Evolutionary conservation across 208 protist species (phyloP), one percentile per base, ranked within the genome.

Genomic region (Crithidia brevicula): DNA sequence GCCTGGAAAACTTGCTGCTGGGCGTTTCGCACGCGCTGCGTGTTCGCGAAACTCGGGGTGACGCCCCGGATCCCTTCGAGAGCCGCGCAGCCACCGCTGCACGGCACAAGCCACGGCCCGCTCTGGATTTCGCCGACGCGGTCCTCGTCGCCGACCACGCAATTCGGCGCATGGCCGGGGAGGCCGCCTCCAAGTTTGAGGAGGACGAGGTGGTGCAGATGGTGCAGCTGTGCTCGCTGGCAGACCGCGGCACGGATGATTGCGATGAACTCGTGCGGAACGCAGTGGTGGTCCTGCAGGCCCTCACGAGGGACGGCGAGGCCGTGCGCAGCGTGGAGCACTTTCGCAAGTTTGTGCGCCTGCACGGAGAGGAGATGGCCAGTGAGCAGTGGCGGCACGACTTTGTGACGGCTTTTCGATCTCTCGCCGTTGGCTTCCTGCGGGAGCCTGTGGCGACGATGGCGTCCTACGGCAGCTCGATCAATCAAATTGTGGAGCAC

Each of bases 371-470:
- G 15, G 70, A 51, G 47, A 75, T 75, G n/a, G 23, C 28, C 0
- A 52, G 22, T 3, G 38, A 31, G 61, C 51, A 62, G 61, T 75
- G 70, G 70, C 49, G 51, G 46, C 34, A 64, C 51, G 50, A 64
- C 50, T 70, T 72, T 27, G 60, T 77, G 36, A 65, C 59, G 18
- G 72, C 74, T 8, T 66, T 81, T 36, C 68, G 68, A 13, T 50
- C 58, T 7, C 36, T 84, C 11, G 65, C 78, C 1, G 51, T 76
- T 16, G 45, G 61, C 40, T 79, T 76, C 20, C 62, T 80, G 50
- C 47, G 51, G 3, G 20, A 56, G 18, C 79, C 79, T 3, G 47
- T 50, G 8, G 23, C 15, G 3, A 52, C 70, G 11, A 63, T 74
- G 20, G 49, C 45, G 4, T 54, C 62, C 25, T 70, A 66, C 45